Evolutionary conservation across 1,284 basidiomycete species (phyloP).

Genomic region (Melampsora americana): DNA sequence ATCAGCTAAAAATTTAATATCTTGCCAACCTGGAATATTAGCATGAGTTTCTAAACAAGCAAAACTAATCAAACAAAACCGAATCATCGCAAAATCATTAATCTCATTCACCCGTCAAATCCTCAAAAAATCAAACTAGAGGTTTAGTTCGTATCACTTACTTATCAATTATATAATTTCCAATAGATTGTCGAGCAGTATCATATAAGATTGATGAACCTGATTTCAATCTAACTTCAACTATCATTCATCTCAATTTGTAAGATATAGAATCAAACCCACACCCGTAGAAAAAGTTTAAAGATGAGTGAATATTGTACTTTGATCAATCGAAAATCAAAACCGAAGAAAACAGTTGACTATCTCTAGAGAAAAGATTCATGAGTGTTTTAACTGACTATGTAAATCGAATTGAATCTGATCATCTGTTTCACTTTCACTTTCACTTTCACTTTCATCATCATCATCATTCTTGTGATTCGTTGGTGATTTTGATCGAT

Average conservation of each 20-base stretch:
- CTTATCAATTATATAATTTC: slow-evolving; percentile 61
- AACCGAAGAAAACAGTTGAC: no score
- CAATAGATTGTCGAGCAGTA: slow-evolving; percentile 65
- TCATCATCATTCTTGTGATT: background rate
- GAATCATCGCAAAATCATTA: slow-evolving; percentile 63
- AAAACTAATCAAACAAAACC: slow-evolving; percentile 66
- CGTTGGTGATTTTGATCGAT: slow-evolving; percentile 6
- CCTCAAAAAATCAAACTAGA: background rate
- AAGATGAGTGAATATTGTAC: background rate
- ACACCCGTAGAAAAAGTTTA: background rate
- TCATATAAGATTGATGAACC: slow-evolving; percentile 69
- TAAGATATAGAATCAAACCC: background rate
- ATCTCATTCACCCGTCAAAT: slow-evolving; percentile 14
- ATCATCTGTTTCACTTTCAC: slow-evolving; percentile 1
- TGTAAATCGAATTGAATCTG: background rate
- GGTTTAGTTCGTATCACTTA: background rate
- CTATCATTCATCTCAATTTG: slow-evolving; percentile 56
- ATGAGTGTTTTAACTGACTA: background rate
- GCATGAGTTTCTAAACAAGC: slow-evolving; percentile 54
- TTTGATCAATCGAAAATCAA: no score
- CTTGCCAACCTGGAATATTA: slow-evolving; percentile 33
- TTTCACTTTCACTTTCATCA: slow-evolving; percentile 11
- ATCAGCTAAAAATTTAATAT: slow-evolving; percentile 26
- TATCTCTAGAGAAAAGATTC: no score
- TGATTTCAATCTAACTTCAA: slow-evolving; percentile 73